Base-by-base conservation (phyloP, 768 basidiomycete species). In the Leucocoprinus leucothites region DNA sequence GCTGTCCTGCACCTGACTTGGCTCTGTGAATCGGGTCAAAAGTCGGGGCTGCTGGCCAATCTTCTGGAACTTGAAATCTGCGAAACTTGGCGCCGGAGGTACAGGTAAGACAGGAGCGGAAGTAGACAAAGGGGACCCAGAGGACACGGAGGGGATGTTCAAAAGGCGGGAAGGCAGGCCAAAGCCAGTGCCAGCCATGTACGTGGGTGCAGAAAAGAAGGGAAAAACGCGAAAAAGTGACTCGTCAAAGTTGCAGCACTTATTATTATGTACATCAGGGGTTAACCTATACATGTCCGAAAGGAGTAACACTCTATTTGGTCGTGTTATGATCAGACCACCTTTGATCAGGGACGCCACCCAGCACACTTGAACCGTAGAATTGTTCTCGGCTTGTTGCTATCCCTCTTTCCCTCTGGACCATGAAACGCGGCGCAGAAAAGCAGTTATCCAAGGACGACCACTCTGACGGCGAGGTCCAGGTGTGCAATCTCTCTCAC, bases 401-500 rank as follows among this genome's bases (percentile, higher is more conserved):
- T 34, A n/a, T n/a, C n/a, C n/a, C n/a, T 13, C 25, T 11, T 13
- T 26, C 26, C 22, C 11, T 22, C 25, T 18, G 13, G 16, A 24
- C 42, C 36, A 71, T 90, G 86, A 91, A 91, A 70, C 81, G 89
- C 66, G 79, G 76, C 53, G 89, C 89, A 65, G 89, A 91, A 49
- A 80, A 71, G 57, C 86, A 92, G 61, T 64, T 92, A 31, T 74
- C 77, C 9, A 89, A 82, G 62, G 85, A 85, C 56, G 74, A 70
- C 24, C 64, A 48, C 18, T 75, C 73, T 22, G 73, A 71, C 19
- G 75, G 70, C 9, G 67, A 64, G 31, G 71, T 67, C 16, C 74
- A 75, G 44, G 73, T 67, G 35, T 18, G 44, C 47, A 49, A 48
- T 6, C 14, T 28, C 2, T 7, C 22, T 9, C 18, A 5, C 22